Percentiles rank a stretch among this genome's conserved stretches.
These are phyloP conservation scores for Moricandia arvensis DNA, from an alignment of 345 rosid genomes.

Conservation along the genomic window DNA sequence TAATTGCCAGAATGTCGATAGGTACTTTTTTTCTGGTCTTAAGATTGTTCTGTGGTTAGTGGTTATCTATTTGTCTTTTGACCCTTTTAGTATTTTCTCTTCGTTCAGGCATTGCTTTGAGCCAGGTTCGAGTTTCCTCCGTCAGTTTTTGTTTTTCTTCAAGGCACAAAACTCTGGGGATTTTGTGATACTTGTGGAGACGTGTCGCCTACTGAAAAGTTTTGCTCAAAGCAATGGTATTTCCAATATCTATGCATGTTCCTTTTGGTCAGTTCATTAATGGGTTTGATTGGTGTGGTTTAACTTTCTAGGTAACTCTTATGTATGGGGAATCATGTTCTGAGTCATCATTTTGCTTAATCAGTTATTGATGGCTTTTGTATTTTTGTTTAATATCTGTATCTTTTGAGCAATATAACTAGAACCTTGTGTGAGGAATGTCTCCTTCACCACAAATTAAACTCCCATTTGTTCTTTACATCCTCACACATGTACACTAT, in stretches of 20 bases:
- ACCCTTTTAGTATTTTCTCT: conserved; percentile 12
- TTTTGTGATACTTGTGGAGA: conserved; percentile 61
- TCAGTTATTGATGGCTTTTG: conserved; percentile 1
- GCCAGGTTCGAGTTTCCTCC: conserved; percentile 78
- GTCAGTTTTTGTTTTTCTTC: conserved; percentile 73
- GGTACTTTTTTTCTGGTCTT: conserved; percentile 43
- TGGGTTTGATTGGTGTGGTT: conserved; percentile 25
- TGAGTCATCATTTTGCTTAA: conserved; percentile 26
- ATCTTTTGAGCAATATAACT: conserved; percentile 14
- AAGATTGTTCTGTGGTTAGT: neutral
- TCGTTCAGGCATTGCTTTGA: conserved; percentile 77
- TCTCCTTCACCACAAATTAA: conserved; percentile 18
- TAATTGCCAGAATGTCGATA: conserved; percentile 65
- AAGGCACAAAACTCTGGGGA: conserved; percentile 57
- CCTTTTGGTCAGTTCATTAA: conserved; percentile 13
- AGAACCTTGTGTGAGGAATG: conserved; percentile 4
- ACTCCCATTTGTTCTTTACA: too few relatives aligned
- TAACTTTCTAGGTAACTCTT: conserved; percentile 21
- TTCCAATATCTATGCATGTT: conserved; percentile 15
- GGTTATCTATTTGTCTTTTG: neutral
- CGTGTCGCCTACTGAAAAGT: conserved; percentile 56
- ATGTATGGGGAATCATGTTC: conserved; percentile 25
- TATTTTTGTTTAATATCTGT: conserved; percentile 2
- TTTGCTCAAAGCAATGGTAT: conserved; percentile 58
- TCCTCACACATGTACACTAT: neutral